Evolutionary conservation across 345 rosid genomes (phyloP).

Genomic region (Arabidopsis arenosa): DNA sequence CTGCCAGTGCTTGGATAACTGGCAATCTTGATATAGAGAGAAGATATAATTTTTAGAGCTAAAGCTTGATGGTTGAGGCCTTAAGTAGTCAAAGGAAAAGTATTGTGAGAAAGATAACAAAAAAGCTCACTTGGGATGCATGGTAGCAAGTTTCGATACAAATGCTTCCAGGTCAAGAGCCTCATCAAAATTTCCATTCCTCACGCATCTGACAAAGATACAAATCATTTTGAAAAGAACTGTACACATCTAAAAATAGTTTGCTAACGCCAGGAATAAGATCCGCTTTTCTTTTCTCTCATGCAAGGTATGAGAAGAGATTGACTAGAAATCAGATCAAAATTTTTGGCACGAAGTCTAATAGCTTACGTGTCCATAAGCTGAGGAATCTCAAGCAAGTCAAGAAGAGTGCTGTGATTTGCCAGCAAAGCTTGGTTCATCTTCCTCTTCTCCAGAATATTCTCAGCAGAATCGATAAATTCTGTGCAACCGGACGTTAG

Average conservation of each 20-base stretch:
- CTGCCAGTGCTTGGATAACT: slow-evolving; percentile 88
- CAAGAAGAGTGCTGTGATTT: slow-evolving; percentile 91
- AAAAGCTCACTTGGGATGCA: slow-evolving; percentile 95
- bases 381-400: slow-evolving; percentile 99
- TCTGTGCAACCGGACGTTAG: slow-evolving; percentile 92
- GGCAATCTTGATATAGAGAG: slow-evolving; percentile 59
- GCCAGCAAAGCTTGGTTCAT: slow-evolving; percentile 88
- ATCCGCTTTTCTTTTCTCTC: neutral
- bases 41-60: slow-evolving; percentile 34
- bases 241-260: neutral
- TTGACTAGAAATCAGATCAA: neutral
- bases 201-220: slow-evolving; percentile 72
- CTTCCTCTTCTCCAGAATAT: slow-evolving; percentile 91
- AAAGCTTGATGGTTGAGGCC: slow-evolving; percentile 27
- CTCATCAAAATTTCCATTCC: slow-evolving; percentile 96
- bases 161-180: slow-evolving; percentile 97
- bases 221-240: neutral
- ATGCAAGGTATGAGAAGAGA: slow-evolving; percentile 24
- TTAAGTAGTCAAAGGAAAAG: slow-evolving; percentile 25
- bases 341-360: slow-evolving; percentile 3
- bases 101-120: slow-evolving; percentile 3
- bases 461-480: slow-evolving; percentile 82
- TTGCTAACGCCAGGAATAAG: neutral
- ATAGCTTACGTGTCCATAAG: slow-evolving; percentile 97
- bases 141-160: slow-evolving; percentile 83